A percentile compares a stretch with the other conserved stretches of the same genome.
These are phyloP conservation scores for Setomelanomma holmii DNA, from an alignment of 2,329 filamentous ascomycete genomes.

Conservation along the genomic window DNA sequence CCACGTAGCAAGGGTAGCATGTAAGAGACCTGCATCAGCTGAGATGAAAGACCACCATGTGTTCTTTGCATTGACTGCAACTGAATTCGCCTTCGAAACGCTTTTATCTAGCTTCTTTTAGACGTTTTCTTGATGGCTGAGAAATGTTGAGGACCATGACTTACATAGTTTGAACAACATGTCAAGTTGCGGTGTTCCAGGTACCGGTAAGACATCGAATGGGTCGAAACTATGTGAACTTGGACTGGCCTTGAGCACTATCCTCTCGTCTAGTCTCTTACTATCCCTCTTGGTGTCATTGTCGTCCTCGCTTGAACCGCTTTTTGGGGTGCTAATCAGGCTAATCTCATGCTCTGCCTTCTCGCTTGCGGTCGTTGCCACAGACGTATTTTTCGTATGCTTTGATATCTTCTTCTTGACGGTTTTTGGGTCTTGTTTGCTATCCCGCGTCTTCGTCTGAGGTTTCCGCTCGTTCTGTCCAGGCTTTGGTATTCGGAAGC, in stretches of 20 bases:
- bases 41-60: conserved; percentile 34
- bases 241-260: conserved; percentile 16
- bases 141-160: conserved; percentile 7
- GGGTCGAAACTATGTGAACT: conserved; percentile 27
- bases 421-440: conserved; percentile 1
- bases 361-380: not conserved
- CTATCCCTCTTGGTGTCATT: not conserved
- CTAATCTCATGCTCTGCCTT: not conserved
- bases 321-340: not conserved
- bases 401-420: not conserved
- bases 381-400: not conserved
- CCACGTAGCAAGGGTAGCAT: conserved; percentile 38
- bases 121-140: not conserved
- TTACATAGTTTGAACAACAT: conserved; percentile 32
- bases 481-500: conserved; percentile 29
- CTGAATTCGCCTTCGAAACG: conserved; percentile 21
- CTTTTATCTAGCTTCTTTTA: conserved; percentile 21
- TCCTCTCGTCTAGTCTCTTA: not conserved
- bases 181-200: conserved; percentile 27
- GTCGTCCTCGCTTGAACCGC: not conserved
- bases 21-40: conserved; percentile 30
- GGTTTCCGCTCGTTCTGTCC: conserved; percentile 6
- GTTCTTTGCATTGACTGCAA: conserved; percentile 27
- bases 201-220: conserved; percentile 32
- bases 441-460: not conserved